These are phyloP conservation scores for Furcasterigmium furcatum DNA, from an alignment of 2,329 filamentous ascomycete species.

Conservation along the genomic window DNA sequence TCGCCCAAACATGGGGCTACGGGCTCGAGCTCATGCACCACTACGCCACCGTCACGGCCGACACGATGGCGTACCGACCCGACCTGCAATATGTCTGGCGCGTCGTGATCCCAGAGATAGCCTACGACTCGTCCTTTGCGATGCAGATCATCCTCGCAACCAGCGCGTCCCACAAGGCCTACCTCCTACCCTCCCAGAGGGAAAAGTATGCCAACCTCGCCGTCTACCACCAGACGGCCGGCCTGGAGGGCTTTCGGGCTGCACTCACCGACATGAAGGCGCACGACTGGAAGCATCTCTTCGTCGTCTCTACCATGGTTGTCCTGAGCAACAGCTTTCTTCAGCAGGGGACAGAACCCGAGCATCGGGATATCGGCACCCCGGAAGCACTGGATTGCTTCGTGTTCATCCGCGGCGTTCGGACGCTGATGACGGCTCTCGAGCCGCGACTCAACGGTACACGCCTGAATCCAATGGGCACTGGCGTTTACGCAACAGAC, in stretches of 20 bases:
- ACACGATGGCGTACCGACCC: conserved; percentile 13
- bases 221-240: conserved; percentile 23
- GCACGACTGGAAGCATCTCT: conserved; percentile 24
- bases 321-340: conserved; percentile 20
- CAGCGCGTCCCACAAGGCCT: conserved; percentile 22
- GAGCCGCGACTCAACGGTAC: neutral
- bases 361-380: neutral
- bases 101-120: conserved; percentile 18
- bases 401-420: conserved; percentile 5
- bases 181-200: conserved; percentile 17
- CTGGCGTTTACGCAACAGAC: neutral
- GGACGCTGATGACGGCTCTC: conserved; percentile 1
- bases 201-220: conserved; percentile 20
- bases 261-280: conserved; percentile 13
- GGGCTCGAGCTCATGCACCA: conserved; percentile 24
- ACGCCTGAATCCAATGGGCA: neutral
- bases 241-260: conserved; percentile 22
- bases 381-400: conserved; percentile 5
- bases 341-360: neutral
- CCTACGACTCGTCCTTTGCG: conserved; percentile 20
- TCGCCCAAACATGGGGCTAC: neutral
- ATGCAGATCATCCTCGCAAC: conserved; percentile 23
- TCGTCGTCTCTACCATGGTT: conserved; percentile 36
- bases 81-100: conserved; percentile 21
- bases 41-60: conserved; percentile 19